Percentiles rank a stretch among this genome's conserved stretches.
Conservation (phyloP, 768 basidiomycete species). For the Agaricus subrufescens region DNA sequence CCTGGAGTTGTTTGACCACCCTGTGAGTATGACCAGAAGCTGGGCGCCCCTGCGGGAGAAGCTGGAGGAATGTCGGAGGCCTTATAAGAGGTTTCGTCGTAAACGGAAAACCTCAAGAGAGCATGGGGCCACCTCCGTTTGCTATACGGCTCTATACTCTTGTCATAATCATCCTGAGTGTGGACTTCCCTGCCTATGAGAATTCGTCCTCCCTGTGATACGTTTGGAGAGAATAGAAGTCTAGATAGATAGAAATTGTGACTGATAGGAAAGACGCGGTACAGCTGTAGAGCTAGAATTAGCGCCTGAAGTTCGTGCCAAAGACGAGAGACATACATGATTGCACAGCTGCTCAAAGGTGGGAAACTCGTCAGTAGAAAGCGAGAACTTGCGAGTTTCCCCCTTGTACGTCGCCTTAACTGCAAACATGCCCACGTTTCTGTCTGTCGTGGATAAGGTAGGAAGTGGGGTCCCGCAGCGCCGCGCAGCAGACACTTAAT, state of each 20-base stretch:
- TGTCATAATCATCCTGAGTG: conserved; percentile 52
- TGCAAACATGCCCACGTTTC: conserved; percentile 48
- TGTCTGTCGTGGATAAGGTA: conserved; percentile 15
- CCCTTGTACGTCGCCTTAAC: conserved; percentile 74
- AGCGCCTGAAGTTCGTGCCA: neutral
- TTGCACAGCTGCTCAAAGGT: conserved; percentile 53
- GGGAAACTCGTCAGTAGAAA: conserved; percentile 54
- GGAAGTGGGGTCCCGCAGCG: neutral
- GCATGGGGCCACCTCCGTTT: conserved; percentile 52
- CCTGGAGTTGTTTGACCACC: conserved; percentile 14
- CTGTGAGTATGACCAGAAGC: conserved; percentile 3
- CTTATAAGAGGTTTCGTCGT: conserved; percentile 44
- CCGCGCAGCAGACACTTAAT: conserved; percentile 11
- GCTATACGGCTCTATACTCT: conserved; percentile 42
- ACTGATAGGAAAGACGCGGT: conserved; percentile 63
- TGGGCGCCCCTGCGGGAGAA: neutral
- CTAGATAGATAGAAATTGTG: conserved; percentile 58
- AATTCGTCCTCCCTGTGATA: conserved; percentile 48
- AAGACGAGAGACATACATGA: conserved; percentile 45
- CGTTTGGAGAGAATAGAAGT: conserved; percentile 65
- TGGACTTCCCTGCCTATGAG: conserved; percentile 60
- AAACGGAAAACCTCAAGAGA: conserved; percentile 58
- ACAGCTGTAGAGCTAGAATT: conserved; percentile 46
- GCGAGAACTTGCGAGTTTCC: conserved; percentile 67
- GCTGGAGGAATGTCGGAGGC: conserved; percentile 14